Base-by-base conservation (phyloP, 2,329 filamentous ascomycete species). In the Neofusicoccum ribis region DNA sequence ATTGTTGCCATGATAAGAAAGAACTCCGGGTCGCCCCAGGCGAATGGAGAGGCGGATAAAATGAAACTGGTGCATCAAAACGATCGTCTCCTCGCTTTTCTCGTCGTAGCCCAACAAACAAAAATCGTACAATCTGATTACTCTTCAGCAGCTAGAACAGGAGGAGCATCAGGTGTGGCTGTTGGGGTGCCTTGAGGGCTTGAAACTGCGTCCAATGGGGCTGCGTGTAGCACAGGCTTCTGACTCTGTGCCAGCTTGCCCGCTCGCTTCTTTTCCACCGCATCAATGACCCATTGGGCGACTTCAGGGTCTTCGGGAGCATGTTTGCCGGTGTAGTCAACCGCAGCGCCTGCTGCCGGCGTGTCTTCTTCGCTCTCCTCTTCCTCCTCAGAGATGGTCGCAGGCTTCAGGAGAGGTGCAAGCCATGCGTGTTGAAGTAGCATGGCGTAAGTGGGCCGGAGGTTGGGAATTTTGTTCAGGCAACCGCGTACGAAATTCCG, bases 391-490 rank as follows among this genome's bases (percentile, higher is more conserved):
- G 84, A 79, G 67, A 93, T 92, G 1, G 88, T 90, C n/a, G 88
- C 84, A 2, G 91, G 91, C 70, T 93, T 91, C 68, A 89, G 86
- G 43, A 97, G 82, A 0, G 87, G 84, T 8, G 88, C 85, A 5
- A 99, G 84, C 95, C 95, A 99, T 34, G 91, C 88, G 74, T 98
- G 94, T 72, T 92, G 88, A 11, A 99, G 84, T 5, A 99, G 86
- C 84, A 92, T 93, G 60, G 90, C 88, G 75, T 99, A 99, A 0
- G 91, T 95, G n/a, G 93, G 94, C n/a, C 95, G 88, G 66, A 96
- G 86, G 70, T 91, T 91, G 8, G 95, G 92, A 23, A 92, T 90
- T 78, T 99, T 99, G 82, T 97, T 93, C 52, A 99, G 84, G 76
- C 95, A 98, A 50, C 89, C 89, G 44, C 86, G 85, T 27, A 99